phyloP scores from a whole-genome alignment of 768 basidiomycete species.

The Neoboletus subvelutipes region DNA sequence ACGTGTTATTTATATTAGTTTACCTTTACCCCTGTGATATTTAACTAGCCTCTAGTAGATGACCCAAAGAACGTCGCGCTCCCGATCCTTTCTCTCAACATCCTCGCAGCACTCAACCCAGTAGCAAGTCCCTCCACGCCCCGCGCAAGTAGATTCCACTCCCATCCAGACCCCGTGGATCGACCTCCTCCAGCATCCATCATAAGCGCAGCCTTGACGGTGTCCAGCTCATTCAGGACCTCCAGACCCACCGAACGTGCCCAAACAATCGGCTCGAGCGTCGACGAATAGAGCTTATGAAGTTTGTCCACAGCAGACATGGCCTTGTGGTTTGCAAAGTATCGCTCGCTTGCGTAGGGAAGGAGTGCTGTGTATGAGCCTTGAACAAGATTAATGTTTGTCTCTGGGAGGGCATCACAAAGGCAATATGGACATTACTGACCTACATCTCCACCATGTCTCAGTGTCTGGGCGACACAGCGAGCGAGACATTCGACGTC shows the following conservation, averaged over 20 bases:
- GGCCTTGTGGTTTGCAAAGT: constrained; percentile 81
- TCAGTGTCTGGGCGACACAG: constrained; percentile 57
- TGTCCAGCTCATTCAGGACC: constrained; percentile 84
- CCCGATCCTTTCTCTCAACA: constrained; percentile 25
- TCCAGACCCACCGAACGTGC: constrained; percentile 85
- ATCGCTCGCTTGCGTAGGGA: constrained; percentile 78
- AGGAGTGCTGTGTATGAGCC: constrained; percentile 74
- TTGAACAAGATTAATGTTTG: constrained; percentile 28
- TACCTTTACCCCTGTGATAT: neutral
- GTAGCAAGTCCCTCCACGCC: constrained; percentile 46
- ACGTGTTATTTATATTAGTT: constrained; percentile 26
- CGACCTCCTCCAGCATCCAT: constrained; percentile 60
- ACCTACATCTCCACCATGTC: constrained; percentile 83
- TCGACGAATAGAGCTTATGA: constrained; percentile 79
- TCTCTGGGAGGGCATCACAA: neutral
- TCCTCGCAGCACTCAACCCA: constrained; percentile 33
- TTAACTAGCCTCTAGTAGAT: neutral
- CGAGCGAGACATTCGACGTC: constrained; percentile 75
- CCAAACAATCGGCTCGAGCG: constrained; percentile 74
- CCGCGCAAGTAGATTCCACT: constrained; percentile 35
- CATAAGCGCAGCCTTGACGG: constrained; percentile 84
- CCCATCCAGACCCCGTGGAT: constrained; percentile 32
- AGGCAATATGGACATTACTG: constrained; percentile 19
- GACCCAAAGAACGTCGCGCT: constrained; percentile 2
- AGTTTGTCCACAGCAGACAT: constrained; percentile 87